Conservation (phyloP, 179 eudicot species). For the Gypsophila paniculata region DNA sequence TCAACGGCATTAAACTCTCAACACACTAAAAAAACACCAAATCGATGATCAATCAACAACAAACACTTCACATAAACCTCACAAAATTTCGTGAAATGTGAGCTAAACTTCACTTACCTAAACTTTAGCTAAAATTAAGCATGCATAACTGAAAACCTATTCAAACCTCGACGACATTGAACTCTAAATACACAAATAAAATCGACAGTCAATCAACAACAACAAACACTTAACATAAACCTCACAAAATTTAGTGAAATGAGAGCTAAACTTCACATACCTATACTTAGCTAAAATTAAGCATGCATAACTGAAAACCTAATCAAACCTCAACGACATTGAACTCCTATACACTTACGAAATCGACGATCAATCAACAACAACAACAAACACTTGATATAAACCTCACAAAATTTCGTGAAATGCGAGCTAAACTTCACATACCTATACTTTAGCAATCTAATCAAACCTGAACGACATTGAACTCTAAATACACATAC, state of each 20-base stretch:
- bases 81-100: not conserved
- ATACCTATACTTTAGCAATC: not conserved
- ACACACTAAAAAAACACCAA: too few relatives aligned
- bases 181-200: too few relatives aligned
- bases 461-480: not conserved
- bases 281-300: conserved; percentile 4
- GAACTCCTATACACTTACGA: not conserved
- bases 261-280: not conserved
- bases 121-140: conserved; percentile 4
- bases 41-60: too few relatives aligned
- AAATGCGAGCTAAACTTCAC: not conserved
- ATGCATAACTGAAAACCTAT: not conserved
- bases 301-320: not conserved
- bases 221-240: not conserved
- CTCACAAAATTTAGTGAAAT: not conserved
- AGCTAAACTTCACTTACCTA: not conserved
- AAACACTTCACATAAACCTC: not conserved
- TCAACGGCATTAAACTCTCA: too few relatives aligned
- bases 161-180: too few relatives aligned
- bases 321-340: not conserved
- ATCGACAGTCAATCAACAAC: too few relatives aligned
- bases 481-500: not conserved
- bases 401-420: not conserved
- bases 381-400: too few relatives aligned
- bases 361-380: conserved; percentile 1